Evolutionary conservation across 208 protist genomes (phyloP).

Genomic region (Crithidia expoeki): DNA sequence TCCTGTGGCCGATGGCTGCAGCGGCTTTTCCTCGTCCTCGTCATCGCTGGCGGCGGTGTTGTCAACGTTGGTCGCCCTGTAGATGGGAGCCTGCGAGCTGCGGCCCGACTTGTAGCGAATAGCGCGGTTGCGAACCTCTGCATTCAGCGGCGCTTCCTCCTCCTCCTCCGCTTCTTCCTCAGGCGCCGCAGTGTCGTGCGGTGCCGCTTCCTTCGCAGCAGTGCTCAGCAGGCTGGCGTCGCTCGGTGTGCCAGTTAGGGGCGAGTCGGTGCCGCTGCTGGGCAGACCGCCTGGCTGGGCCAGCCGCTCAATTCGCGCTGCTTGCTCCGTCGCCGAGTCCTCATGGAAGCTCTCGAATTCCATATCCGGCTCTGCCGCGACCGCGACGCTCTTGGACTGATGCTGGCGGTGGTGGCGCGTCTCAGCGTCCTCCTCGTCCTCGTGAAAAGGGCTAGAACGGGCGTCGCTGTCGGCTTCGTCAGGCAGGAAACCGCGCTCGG

Average conservation of each 20-base stretch:
- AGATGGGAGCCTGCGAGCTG: slow-evolving; percentile 1
- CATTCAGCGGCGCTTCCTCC: slow-evolving; percentile 20
- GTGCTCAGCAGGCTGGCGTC: background rate
- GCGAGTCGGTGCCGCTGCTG: slow-evolving; percentile 5
- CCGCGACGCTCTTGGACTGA: slow-evolving; percentile 20
- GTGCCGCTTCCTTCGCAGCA: background rate
- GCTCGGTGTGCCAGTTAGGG: background rate
- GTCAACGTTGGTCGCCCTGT: background rate
- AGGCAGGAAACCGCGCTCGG: slow-evolving; percentile 19
- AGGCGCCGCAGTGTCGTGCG: background rate
- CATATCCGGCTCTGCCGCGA: slow-evolving; percentile 25
- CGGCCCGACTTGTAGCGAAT: slow-evolving; percentile 20
- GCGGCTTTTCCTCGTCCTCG: background rate
- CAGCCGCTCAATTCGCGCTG: slow-evolving; percentile 32
- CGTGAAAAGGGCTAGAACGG: slow-evolving; percentile 28
- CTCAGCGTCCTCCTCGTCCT: slow-evolving; percentile 35
- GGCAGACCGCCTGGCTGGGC: slow-evolving; percentile 9
- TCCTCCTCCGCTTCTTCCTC: slow-evolving; percentile 17
- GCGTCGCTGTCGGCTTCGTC: slow-evolving; percentile 23
- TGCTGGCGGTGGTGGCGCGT: slow-evolving; percentile 9
- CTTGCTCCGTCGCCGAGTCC: slow-evolving; percentile 5
- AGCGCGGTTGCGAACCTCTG: slow-evolving; percentile 11
- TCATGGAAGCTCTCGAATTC: slow-evolving; percentile 53
- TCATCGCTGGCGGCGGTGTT: slow-evolving; percentile 5
- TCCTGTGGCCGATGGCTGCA: background rate